Conservation (phyloP, 1,284 basidiomycete species). For the Cutaneotrichosporon daszewskae region DNA sequence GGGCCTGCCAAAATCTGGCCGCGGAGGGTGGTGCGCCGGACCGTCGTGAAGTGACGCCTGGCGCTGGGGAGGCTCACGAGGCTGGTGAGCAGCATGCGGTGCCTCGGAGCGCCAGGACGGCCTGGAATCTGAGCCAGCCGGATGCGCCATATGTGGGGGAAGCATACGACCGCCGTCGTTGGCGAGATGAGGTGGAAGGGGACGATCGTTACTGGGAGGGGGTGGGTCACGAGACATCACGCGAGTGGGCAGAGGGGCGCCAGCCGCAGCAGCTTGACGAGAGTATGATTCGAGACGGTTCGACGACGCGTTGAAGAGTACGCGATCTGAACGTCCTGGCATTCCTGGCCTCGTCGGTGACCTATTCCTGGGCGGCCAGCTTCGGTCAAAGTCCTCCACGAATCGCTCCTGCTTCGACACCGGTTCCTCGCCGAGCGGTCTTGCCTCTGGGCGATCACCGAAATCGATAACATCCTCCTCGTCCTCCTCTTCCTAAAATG, state of each 20-base stretch:
- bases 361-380: constrained; percentile 63
- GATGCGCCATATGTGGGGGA: constrained; percentile 32
- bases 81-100: no score
- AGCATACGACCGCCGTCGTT: constrained; percentile 22
- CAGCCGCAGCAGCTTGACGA: no score
- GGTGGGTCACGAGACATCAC: constrained; percentile 39
- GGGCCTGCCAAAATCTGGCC: no score
- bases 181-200: constrained; percentile 20
- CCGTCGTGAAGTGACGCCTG: background rate
- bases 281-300: constrained; percentile 77
- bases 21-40: background rate
- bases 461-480: constrained; percentile 88
- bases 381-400: constrained; percentile 80
- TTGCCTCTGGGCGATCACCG: constrained; percentile 60
- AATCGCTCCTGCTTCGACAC: constrained; percentile 44
- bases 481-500: constrained; percentile 74
- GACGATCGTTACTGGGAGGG: constrained; percentile 9
- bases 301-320: constrained; percentile 83
- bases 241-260: no score
- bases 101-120: no score
- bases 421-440: constrained; percentile 32
- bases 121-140: background rate
- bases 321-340: constrained; percentile 43
- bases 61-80: no score
- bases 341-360: constrained; percentile 5